Base-by-base conservation (phyloP, 1,139 yeast genomes). In the Diutina siamensis region DNA sequence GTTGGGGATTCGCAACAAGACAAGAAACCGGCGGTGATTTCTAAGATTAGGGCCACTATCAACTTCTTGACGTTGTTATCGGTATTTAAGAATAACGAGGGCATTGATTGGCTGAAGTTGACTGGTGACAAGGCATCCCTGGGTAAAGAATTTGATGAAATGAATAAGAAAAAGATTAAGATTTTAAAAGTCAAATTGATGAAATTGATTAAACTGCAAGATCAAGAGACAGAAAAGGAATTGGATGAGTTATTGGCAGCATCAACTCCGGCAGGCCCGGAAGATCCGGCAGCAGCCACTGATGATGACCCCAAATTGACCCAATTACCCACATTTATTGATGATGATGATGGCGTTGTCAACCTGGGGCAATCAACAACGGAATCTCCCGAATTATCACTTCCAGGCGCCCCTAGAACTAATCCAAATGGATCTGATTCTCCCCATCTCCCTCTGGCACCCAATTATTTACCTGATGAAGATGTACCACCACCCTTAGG, bases 151-250 rank as follows among this genome's bases (percentile, higher is more conserved):
- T 68, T 68, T 49, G 58, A 53, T 31, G 51, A 52, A 20, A 54
- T 58, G 40, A 62, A 62, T 52, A 64, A 59, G 48, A 67, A 64
- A 5, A 67, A 69, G 50, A 57, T 59, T 47, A 70, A 69, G 55
- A 47, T 62, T 9, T 55, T 68, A 52, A 71, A 71, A 58, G 67
- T 55, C 48, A 71, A 69, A 45, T 62, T 71, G 52, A 60, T 73
- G 15, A 55, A 61, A 49, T 54, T 71, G 46, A 51, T 69, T n/a
- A 68, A 68, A 52, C 32, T 25, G 32, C 31, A 38, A 15, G 42
- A 38, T 25, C 68, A 65, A 45, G 68, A 70, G 47, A 54, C 68
- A 12, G 59, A 57, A 35, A 49, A 42, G 15, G 48, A 47, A 20
- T 65, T 61, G 40, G 56, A 58, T 32, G 70, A 64, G 40, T 53